Percentiles rank a stretch among this genome's conserved stretches.
Evolutionary conservation across 1,284 basidiomycete species (phyloP).

Genomic region (Pisolithus thermaeus): DNA sequence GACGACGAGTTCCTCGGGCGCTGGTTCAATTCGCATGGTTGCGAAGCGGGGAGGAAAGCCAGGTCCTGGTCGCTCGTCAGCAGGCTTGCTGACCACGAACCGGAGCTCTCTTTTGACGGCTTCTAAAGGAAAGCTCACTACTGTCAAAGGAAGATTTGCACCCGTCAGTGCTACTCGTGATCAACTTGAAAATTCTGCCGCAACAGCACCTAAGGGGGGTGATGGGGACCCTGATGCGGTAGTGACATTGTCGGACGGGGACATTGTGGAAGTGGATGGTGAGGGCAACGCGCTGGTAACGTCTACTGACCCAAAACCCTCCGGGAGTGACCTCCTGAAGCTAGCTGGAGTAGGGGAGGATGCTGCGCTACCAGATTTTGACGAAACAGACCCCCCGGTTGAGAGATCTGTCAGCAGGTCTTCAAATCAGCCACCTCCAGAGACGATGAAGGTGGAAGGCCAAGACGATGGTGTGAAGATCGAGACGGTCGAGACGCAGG

Average conservation of each 20-base stretch:
- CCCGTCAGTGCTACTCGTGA: constrained; percentile 6
- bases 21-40: constrained; percentile 6
- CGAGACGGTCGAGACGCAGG: too few relatives aligned
- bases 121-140: constrained; percentile 42
- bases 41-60: constrained; percentile 31
- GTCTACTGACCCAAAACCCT: constrained; percentile 20
- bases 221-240: constrained; percentile 5
- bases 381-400: constrained; percentile 35
- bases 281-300: constrained; percentile 4
- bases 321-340: constrained; percentile 41
- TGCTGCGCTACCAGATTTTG: constrained; percentile 46
- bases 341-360: constrained; percentile 39
- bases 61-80: constrained; percentile 42
- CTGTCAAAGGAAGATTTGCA: constrained; percentile 36
- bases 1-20: constrained; percentile 4
- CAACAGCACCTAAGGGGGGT: not conserved
- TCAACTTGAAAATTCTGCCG: constrained; percentile 20
- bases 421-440: not conserved
- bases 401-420: constrained; percentile 2
- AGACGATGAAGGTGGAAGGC: constrained; percentile 1
- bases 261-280: constrained; percentile 7
- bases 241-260: constrained; percentile 19
- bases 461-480: too few relatives aligned
- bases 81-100: constrained; percentile 31
- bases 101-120: constrained; percentile 45